Base-by-base conservation (phyloP, 305 asterid species). In the Solanum aculeatissimum region DNA sequence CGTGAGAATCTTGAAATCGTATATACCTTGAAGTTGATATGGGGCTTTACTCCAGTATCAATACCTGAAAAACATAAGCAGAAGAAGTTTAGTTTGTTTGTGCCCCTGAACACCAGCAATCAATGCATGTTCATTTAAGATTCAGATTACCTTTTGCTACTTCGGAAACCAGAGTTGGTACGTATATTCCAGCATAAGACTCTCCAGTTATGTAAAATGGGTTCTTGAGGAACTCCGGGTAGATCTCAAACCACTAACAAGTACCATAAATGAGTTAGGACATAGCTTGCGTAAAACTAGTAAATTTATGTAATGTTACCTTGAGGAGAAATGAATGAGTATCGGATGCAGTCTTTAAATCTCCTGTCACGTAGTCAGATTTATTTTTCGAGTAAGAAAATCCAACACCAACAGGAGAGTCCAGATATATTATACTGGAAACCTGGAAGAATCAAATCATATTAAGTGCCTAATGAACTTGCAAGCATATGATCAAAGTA, bases 131-230 rank as follows among this genome's bases (percentile, higher is more conserved):
- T 23, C 81, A 23, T 72, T 45, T 0, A 45, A 7, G 4, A 43
- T 45, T 58, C n/a, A 54, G 60, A 84, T 85, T 91, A 97, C 99
- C 99, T 82, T 90, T 86, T 83, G 85, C 97, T 81, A 95, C 97
- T 93, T 93, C 97, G 87, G 87, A 91, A 81, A 97, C 88, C 92
- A 97, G 92, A 81, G 99, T 97, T 32, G 99, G 99, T 82, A 95
- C 95, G 81, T 97, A 97, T 27, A 97, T 80, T 86, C 99, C 98
- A 85, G 98, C 99, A 83, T 94, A 97, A n/a, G 99, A 97, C 85
- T 95, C 99, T 84, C 99, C 99, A 18, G 93, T 42, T 84, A 97
- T 93, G 81, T 72, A 97, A 84, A 97, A 95, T 21, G 97, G 95
- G 85, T 97, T 94, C 35, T 92, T 85, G 72, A 88, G 91, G 87